These are phyloP conservation scores for Fusarium floridanum DNA, from an alignment of 2,329 filamentous ascomycete species.

Conservation along the genomic window DNA sequence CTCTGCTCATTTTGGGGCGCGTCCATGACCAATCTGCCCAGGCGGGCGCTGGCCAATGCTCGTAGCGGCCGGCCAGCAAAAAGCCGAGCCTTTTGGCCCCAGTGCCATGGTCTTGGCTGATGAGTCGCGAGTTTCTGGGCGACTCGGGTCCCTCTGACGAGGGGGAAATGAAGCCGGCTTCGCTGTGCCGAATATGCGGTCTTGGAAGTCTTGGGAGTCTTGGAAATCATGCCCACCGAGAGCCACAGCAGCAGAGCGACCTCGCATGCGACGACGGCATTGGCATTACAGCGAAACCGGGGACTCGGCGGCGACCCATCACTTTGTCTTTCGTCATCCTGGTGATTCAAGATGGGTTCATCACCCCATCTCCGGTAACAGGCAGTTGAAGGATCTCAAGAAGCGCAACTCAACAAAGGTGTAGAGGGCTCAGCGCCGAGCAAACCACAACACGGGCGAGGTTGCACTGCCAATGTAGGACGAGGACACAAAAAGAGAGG, in stretches of 20 bases:
- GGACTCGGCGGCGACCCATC: slow-evolving; percentile 9
- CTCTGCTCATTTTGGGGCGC: slow-evolving; percentile 13
- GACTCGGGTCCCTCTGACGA: slow-evolving; percentile 31
- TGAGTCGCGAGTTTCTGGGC: slow-evolving; percentile 41
- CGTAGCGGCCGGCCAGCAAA: slow-evolving; percentile 26
- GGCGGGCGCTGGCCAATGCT: slow-evolving; percentile 36
- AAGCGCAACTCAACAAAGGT: not conserved
- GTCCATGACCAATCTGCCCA: slow-evolving; percentile 33
- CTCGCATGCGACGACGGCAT: not conserved
- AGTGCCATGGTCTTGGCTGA: slow-evolving; percentile 45
- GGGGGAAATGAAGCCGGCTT: slow-evolving; percentile 44
- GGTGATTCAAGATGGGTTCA: slow-evolving; percentile 1
- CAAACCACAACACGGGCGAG: slow-evolving; percentile 25
- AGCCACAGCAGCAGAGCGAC: slow-evolving; percentile 23
- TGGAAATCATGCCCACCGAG: slow-evolving; percentile 33
- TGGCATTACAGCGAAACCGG: slow-evolving; percentile 12
- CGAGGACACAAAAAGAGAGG: slow-evolving; percentile 23
- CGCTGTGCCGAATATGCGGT: slow-evolving; percentile 44
- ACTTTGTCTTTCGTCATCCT: not conserved
- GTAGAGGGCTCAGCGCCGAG: slow-evolving; percentile 22
- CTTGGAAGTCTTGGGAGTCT: slow-evolving; percentile 42
- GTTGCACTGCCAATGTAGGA: slow-evolving; percentile 40
- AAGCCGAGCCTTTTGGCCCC: slow-evolving; percentile 39
- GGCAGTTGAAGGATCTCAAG: slow-evolving; percentile 5
- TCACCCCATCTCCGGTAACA: not conserved